phyloP scores from a whole-genome alignment of 345 rosid genomes.

The Combretum micranthum region DNA sequence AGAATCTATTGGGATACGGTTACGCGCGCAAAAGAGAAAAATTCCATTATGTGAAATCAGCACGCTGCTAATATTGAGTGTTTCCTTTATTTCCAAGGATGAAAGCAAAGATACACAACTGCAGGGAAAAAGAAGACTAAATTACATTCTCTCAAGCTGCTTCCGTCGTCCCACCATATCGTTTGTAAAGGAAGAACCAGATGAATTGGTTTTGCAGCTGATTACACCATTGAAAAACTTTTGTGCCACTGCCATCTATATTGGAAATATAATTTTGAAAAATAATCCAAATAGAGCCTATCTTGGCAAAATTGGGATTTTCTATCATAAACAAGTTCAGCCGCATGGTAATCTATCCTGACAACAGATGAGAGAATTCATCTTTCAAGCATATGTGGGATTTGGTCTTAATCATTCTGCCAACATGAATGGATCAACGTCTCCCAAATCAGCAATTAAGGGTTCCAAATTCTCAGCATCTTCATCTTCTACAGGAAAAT shows the following conservation, averaged over 20 bases:
- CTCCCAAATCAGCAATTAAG: constrained; percentile 74
- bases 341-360: not conserved
- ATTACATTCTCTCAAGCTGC: constrained; percentile 10
- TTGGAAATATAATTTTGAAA: too few species aligned
- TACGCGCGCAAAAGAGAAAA: too few species aligned
- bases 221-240: too few species aligned
- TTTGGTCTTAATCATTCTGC: constrained; percentile 32
- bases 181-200: too few species aligned
- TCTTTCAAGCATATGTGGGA: constrained; percentile 3
- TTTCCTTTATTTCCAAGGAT: too few species aligned
- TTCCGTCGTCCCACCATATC: not conserved
- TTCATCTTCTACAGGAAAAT: constrained; percentile 55
- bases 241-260: too few species aligned
- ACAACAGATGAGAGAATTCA: not conserved
- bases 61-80: too few species aligned
- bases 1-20: too few species aligned
- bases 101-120: too few species aligned
- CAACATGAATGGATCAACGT: constrained; percentile 76
- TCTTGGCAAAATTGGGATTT: constrained; percentile 4
- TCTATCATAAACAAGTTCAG: too few species aligned
- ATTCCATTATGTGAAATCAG: too few species aligned
- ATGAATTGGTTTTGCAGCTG: not conserved
- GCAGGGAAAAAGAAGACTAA: not conserved
- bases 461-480: constrained; percentile 41
- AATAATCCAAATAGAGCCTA: not conserved